Evolutionary conservation across 345 rosid species (phyloP).

Genomic region (Lepidium africanum): DNA sequence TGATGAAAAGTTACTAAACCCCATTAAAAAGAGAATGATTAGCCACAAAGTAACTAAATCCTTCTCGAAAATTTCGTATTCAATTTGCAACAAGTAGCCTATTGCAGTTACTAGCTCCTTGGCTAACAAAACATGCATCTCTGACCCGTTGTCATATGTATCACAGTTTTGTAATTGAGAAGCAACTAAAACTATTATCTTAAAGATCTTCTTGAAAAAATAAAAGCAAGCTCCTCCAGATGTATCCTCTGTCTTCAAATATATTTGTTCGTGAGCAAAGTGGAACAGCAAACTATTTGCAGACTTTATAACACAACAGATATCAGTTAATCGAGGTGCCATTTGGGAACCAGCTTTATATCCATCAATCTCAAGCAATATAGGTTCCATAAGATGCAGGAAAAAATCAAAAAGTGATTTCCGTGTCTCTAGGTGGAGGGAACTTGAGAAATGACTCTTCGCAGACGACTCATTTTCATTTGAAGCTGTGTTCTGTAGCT

Average conservation of each 20-base stretch:
- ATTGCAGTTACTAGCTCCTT: conserved; percentile 53
- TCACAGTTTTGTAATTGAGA: conserved; percentile 29
- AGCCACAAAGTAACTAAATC: conserved; percentile 63
- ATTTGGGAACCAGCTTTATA: conserved; percentile 35
- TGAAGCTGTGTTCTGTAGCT: conserved; percentile 12
- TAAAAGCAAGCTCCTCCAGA: conserved; percentile 67
- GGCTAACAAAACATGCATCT: conserved; percentile 40
- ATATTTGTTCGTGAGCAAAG: conserved; percentile 45
- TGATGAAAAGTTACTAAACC: conserved; percentile 34
- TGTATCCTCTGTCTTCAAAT: conserved; percentile 67
- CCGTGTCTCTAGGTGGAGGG: conserved; percentile 50
- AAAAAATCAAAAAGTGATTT: conserved; percentile 69
- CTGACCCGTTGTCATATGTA: conserved; percentile 25
- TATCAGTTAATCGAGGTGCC: conserved; percentile 33
- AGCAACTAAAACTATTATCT: conserved; percentile 43
- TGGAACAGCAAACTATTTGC: conserved; percentile 48
- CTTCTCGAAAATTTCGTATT: conserved; percentile 63
- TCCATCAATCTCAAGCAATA: conserved; percentile 47
- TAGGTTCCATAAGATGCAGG: conserved; percentile 79
- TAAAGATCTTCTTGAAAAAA: conserved; percentile 60
- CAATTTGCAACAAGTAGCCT: conserved; percentile 64
- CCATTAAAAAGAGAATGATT: conserved; percentile 51
- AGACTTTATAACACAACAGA: conserved; percentile 43
- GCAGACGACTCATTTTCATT: conserved; percentile 28
- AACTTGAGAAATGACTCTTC: conserved; percentile 33